phyloP scores from a whole-genome alignment of 768 basidiomycete species.

The Pleurotus giganteus region DNA sequence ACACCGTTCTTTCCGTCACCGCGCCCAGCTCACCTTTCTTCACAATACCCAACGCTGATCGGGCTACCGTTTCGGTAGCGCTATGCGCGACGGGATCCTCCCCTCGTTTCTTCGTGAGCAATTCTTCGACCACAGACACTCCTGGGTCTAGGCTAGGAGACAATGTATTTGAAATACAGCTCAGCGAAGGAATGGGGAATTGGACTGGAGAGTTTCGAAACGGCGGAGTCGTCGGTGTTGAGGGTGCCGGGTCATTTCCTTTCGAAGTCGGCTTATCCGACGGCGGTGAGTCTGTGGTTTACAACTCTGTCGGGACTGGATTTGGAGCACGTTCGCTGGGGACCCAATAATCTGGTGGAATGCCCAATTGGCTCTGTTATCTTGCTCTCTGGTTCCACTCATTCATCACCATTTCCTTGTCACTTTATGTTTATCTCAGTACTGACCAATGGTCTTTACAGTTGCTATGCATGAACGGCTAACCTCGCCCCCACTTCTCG shows the following conservation, averaged over 20 bases:
- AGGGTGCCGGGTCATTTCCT: slow-evolving; percentile 33
- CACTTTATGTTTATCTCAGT: not conserved
- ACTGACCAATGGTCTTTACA: slow-evolving; percentile 16
- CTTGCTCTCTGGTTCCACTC: not conserved
- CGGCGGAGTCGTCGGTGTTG: slow-evolving; percentile 55
- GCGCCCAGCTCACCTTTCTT: slow-evolving; percentile 36
- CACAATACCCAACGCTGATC: slow-evolving; percentile 35
- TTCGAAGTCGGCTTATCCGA: slow-evolving; percentile 62
- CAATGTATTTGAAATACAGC: slow-evolving; percentile 45
- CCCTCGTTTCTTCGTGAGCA: slow-evolving; percentile 62
- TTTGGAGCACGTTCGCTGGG: no score
- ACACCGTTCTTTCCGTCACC: slow-evolving; percentile 26
- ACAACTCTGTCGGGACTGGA: not conserved
- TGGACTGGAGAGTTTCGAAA: slow-evolving; percentile 45
- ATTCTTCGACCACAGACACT: slow-evolving; percentile 33
- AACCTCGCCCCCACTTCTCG: slow-evolving; percentile 50
- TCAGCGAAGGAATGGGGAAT: slow-evolving; percentile 47
- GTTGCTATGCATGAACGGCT: slow-evolving; percentile 49
- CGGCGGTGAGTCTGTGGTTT: slow-evolving; percentile 26
- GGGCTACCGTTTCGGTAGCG: slow-evolving; percentile 47
- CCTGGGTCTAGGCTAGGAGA: slow-evolving; percentile 35
- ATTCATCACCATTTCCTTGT: not conserved
- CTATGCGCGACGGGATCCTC: slow-evolving; percentile 37
- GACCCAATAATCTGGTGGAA: no score
- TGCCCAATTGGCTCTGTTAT: no score